A percentile compares a stretch with the other conserved stretches of the same genome.
These are phyloP conservation scores for Mycena capillaripes DNA, from an alignment of 768 basidiomycete genomes.

Conservation along the genomic window DNA sequence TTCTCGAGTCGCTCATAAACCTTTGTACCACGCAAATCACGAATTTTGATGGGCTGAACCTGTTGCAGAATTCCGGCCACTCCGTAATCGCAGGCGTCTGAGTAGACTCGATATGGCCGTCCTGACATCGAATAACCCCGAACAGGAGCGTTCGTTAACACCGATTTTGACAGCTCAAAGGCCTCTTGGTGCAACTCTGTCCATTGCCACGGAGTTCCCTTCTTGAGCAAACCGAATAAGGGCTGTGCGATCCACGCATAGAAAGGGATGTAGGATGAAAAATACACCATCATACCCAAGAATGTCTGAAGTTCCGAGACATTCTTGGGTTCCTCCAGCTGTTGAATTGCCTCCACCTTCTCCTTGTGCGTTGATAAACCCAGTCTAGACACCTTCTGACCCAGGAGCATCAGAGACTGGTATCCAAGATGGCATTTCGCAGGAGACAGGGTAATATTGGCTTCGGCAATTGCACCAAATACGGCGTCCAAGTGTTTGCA, in stretches of 20 bases:
- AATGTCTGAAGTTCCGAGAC: conserved; percentile 47
- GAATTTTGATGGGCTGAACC: conserved; percentile 44
- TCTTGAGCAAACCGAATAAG: conserved; percentile 48
- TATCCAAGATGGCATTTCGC: conserved; percentile 51
- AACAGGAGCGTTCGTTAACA: conserved; percentile 47
- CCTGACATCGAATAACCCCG: conserved; percentile 45
- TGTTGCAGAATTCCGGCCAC: conserved; percentile 48
- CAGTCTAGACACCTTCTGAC: conserved; percentile 55
- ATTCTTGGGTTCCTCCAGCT: conserved; percentile 44
- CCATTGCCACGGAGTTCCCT: conserved; percentile 42
- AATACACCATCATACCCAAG: conserved; percentile 49
- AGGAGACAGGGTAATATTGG: conserved; percentile 49
- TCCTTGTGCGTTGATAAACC: conserved; percentile 48
- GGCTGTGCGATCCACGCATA: conserved; percentile 50
- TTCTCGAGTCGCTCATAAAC: conserved; percentile 40
- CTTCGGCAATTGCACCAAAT: conserved; percentile 40
- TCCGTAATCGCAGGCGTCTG: conserved; percentile 49
- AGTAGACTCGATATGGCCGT: conserved; percentile 49
- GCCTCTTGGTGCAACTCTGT: conserved; percentile 39
- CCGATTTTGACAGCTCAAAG: conserved; percentile 45
- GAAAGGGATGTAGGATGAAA: conserved; percentile 49
- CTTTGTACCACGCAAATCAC: conserved; percentile 44
- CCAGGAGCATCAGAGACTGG: conserved; percentile 49
- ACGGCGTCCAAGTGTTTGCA: conserved; percentile 46
- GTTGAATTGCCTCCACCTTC: conserved; percentile 50